A percentile compares a stretch with the other conserved stretches of the same genome.
Evolutionary conservation across 192 early-diverging fungal species (phyloP).

Genomic region (Backusella tarrabulga): DNA sequence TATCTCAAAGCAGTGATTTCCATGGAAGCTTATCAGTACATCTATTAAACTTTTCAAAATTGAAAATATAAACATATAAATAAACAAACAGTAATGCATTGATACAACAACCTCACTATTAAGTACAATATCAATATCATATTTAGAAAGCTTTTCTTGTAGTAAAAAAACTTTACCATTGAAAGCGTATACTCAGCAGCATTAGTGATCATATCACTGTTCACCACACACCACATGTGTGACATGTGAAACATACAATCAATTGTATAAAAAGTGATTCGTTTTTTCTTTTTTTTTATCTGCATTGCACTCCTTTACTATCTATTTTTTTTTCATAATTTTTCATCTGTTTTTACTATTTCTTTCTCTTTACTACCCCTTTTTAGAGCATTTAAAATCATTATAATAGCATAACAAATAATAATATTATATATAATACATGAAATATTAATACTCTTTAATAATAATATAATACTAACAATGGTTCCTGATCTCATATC

Average conservation of each 20-base stretch:
- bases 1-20: neutral
- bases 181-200: neutral
- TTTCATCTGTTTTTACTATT: neutral
- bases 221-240: neutral
- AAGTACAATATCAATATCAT: neutral
- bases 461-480: neutral
- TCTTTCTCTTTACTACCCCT: neutral
- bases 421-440: neutral
- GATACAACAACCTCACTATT: too few relatives aligned
- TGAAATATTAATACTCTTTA: neutral
- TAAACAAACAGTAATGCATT: neutral
- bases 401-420: neutral
- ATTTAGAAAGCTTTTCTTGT: neutral
- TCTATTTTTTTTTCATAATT: neutral
- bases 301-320: constrained; percentile 4
- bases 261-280: neutral
- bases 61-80: neutral
- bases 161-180: neutral
- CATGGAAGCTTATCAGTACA: neutral
- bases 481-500: neutral
- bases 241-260: neutral
- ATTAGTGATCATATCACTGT: neutral
- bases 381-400: neutral
- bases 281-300: neutral
- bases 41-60: neutral